Percentiles rank a stretch among this genome's conserved stretches.
Conservation (phyloP, 768 basidiomycete species). For the Daedaleopsis sinensis region DNA sequence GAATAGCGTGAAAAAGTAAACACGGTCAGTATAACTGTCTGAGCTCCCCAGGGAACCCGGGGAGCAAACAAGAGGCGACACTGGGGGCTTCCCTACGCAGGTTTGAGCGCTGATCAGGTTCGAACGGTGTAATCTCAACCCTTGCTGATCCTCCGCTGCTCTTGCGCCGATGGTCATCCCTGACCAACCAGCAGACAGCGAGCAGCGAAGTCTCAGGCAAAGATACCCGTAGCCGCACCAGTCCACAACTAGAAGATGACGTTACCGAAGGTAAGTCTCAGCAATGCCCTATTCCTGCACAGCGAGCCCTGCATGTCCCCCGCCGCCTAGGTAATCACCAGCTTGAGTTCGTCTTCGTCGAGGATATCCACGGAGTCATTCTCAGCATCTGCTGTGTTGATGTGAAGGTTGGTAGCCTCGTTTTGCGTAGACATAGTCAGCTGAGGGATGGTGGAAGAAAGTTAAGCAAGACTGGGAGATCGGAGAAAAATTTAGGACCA, state of each 20-base stretch:
- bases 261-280: constrained; percentile 65
- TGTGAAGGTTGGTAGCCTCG: constrained; percentile 18
- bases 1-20: constrained; percentile 26
- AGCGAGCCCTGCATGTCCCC: constrained; percentile 33
- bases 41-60: constrained; percentile 43
- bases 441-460: not conserved
- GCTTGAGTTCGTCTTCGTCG: constrained; percentile 54
- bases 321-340: constrained; percentile 49
- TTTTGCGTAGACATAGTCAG: constrained; percentile 20
- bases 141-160: constrained; percentile 41
- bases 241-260: constrained; percentile 65
- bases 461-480: too few species aligned
- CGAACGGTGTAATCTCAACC: constrained; percentile 97
- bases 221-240: constrained; percentile 94
- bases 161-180: constrained; percentile 31
- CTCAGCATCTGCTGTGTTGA: constrained; percentile 27
- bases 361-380: constrained; percentile 25
- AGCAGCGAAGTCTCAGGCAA: constrained; percentile 37
- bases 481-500: too few species aligned
- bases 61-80: constrained; percentile 48
- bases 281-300: constrained; percentile 30
- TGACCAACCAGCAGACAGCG: constrained; percentile 29
- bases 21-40: constrained; percentile 51
- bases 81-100: constrained; percentile 97
- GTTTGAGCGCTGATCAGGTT: constrained; percentile 98